Conservation (phyloP, 805 yeast species). For the Candida easanensis region DNA sequence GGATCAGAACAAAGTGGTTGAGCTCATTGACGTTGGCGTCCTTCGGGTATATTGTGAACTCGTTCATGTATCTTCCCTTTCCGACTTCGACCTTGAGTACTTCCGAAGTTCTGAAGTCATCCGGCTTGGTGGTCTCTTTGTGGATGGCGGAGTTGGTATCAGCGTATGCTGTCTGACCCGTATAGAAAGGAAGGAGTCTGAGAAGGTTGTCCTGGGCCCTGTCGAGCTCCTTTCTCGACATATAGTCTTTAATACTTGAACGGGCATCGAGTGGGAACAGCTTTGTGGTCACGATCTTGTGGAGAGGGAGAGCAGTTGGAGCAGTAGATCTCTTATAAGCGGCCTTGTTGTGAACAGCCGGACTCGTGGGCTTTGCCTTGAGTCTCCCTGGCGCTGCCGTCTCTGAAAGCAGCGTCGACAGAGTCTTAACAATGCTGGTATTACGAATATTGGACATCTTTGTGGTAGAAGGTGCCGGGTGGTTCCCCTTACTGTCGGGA, state of each 20-base stretch:
- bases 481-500: too few species aligned
- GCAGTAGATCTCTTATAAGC: slow-evolving; percentile 53
- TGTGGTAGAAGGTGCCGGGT: neutral
- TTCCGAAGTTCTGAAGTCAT: slow-evolving; percentile 26
- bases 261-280: slow-evolving; percentile 55
- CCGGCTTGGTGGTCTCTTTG: slow-evolving; percentile 6
- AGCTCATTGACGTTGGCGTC: slow-evolving; percentile 29
- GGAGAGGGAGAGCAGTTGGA: slow-evolving; percentile 65
- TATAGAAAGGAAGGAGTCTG: slow-evolving; percentile 44
- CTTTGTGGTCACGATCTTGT: slow-evolving; percentile 42
- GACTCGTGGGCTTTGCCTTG: slow-evolving; percentile 10
- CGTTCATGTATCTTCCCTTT: slow-evolving; percentile 66
- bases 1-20: slow-evolving; percentile 69
- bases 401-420: slow-evolving; percentile 13
- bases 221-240: slow-evolving; percentile 35
- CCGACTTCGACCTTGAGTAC: slow-evolving; percentile 37
- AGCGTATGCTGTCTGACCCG: slow-evolving; percentile 9
- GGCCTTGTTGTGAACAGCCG: slow-evolving; percentile 3
- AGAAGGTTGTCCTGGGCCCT: slow-evolving; percentile 46
- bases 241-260: slow-evolving; percentile 55
- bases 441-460: slow-evolving; percentile 12
- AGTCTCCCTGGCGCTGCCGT: slow-evolving; percentile 14
- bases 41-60: slow-evolving; percentile 59
- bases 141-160: slow-evolving; percentile 22
- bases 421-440: slow-evolving; percentile 9